Base-by-base conservation (phyloP, 306 rosid species). In the Vigna angularis region DNA sequence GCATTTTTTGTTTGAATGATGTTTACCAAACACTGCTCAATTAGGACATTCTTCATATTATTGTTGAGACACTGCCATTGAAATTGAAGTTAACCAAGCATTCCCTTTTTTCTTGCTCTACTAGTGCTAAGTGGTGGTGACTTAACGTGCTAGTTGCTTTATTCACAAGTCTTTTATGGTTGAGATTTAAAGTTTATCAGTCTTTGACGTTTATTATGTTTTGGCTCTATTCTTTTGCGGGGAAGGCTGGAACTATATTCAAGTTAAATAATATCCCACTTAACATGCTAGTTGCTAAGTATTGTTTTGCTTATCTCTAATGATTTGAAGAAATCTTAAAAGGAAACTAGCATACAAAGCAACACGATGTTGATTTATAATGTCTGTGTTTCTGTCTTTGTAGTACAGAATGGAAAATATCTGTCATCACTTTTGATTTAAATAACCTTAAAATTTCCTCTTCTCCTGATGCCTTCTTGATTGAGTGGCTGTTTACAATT, bases 401-500 rank as follows among this genome's bases (percentile, higher is more conserved):
- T 40, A 40, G 10, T 40, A 9, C 45, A 40, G 3, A 40, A 7
- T 40, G 44, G 44, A 38, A 38, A 8, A 40, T 40, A 40, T 40
- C 45, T 40, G 3, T 40, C 10, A 40, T 40, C 9, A 8, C 34
- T 38, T 38, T 40, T 40, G 45, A 40, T 2, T 6, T 38, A 38
- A 6, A 38, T 6, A 38, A 38, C 42, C 42, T 38, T 38, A 6
- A 38, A 6, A 7, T 7, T 7, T 38, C 42, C 42, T 7, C 9
- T 66, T 55, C 48, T 47, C 13, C 42, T 32, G 68, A 53, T 11
- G 36, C 32, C 32, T 68, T 8, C 3, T 20, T 61, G 17, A 30
- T 42, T 63, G 24, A 11, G 74, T 70, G 53, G 30, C 13, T 63
- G 65, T 62, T 38, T 53, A 22, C 68, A 7, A 14, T 52, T 63